phyloP scores from a whole-genome alignment of 805 yeast species.

The Wickerhamomyces bovis region DNA sequence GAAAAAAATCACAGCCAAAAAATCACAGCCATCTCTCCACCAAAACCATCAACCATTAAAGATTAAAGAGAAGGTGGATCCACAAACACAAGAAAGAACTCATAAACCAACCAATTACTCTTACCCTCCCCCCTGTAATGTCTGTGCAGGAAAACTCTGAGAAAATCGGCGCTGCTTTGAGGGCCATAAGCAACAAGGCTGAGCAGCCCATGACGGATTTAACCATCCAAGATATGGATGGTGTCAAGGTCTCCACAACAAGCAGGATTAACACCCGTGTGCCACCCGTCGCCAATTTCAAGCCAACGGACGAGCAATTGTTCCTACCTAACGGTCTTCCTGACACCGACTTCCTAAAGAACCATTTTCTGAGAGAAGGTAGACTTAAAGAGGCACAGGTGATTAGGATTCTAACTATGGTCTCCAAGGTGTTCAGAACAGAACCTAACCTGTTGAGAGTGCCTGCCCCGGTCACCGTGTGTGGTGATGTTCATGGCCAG shows the following conservation, averaged over 20 bases:
- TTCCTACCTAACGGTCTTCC: conserved; percentile 64
- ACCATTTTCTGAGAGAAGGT: conserved; percentile 79
- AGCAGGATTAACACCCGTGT: conserved; percentile 48
- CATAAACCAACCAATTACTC: too few relatives aligned
- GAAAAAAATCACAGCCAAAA: not conserved
- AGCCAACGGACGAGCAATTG: conserved; percentile 64
- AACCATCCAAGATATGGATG: conserved; percentile 41
- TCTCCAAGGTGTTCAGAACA: conserved; percentile 51
- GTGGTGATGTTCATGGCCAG: conserved; percentile 98
- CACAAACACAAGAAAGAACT: too few relatives aligned
- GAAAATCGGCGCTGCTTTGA: conserved; percentile 60
- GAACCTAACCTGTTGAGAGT: conserved; percentile 81
- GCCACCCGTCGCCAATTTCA: conserved; percentile 55
- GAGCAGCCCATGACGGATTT: conserved; percentile 25
- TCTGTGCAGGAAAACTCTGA: conserved; percentile 39
- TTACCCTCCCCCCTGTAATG: conserved; percentile 5
- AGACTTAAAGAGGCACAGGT: conserved; percentile 69
- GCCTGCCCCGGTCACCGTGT: conserved; percentile 90
- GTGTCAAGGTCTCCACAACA: conserved; percentile 40
- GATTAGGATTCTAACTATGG: conserved; percentile 54
- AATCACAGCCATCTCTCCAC: not conserved
- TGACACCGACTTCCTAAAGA: conserved; percentile 59
- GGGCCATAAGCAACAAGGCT: conserved; percentile 47
- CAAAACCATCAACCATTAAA: too few relatives aligned
- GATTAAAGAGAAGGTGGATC: too few relatives aligned